Evolutionary conservation across 2,329 filamentous ascomycete species (phyloP).

Genomic region (Fusarium sarcochroum): DNA sequence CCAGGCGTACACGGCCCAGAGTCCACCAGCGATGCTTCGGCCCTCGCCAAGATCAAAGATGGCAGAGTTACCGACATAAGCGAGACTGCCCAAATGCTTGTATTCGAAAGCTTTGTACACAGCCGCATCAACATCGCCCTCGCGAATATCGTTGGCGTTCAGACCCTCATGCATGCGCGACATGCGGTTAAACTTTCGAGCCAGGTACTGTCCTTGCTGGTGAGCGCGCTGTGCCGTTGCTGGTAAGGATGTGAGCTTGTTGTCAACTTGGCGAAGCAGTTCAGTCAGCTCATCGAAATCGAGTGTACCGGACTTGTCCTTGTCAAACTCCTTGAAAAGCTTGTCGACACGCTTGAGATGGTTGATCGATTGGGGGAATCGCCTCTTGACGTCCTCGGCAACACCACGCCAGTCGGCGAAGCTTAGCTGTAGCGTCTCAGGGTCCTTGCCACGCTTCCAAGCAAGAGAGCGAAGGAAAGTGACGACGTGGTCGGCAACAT

Average conservation of each 20-base stretch:
- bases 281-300: constrained; percentile 94
- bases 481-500: constrained; percentile 90
- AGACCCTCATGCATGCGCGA: constrained; percentile 83
- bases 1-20: constrained; percentile 97
- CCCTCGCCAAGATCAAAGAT: constrained; percentile 91
- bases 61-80: constrained; percentile 96
- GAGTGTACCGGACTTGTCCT: constrained; percentile 91
- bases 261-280: constrained; percentile 92
- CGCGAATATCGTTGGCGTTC: constrained; percentile 82
- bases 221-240: constrained; percentile 97
- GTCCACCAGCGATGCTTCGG: constrained; percentile 82
- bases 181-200: constrained; percentile 93
- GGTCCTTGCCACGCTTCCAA: constrained; percentile 92
- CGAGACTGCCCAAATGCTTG: constrained; percentile 88
- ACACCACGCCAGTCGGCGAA: constrained; percentile 92
- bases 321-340: constrained; percentile 93
- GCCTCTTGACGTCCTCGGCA: constrained; percentile 84
- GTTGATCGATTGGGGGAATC: constrained; percentile 90
- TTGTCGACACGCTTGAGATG: constrained; percentile 92
- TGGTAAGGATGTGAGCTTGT: constrained; percentile 92
- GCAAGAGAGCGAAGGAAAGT: constrained; percentile 90
- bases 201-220: constrained; percentile 94
- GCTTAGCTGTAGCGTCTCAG: constrained; percentile 86
- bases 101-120: constrained; percentile 97
- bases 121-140: constrained; percentile 92